Percentiles rank a stretch among this genome's conserved stretches.
These are phyloP conservation scores for Pouteria glomerata DNA, from an alignment of 148 eudicot genomes.

Conservation along the genomic window DNA sequence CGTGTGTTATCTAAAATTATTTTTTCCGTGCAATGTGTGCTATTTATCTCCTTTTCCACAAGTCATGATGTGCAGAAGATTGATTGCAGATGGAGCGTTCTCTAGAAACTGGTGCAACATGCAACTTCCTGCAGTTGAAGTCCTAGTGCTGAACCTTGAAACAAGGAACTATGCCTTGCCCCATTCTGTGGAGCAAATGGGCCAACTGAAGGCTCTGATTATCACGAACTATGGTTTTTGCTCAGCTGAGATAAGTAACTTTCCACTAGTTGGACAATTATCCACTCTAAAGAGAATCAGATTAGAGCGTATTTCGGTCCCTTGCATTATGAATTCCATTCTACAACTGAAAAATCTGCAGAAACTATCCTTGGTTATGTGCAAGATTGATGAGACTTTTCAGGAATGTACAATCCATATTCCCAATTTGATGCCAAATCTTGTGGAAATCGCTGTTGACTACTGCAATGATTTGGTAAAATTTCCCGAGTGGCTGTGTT, in stretches of 20 bases:
- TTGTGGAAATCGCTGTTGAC: slow-evolving; percentile 18
- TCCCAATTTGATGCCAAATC: too few relatives aligned
- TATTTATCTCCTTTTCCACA: neutral
- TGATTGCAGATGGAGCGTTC: slow-evolving; percentile 13
- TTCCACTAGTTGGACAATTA: slow-evolving; percentile 7
- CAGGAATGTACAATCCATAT: neutral
- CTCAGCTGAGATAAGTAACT: too few relatives aligned
- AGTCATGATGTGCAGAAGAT: neutral
- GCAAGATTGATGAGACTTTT: slow-evolving; percentile 15
- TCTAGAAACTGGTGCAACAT: slow-evolving; percentile 15
- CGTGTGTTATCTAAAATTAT: neutral
- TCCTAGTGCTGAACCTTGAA: slow-evolving; percentile 18
- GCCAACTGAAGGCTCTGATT: slow-evolving; percentile 11
- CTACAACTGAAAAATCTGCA: slow-evolving; percentile 15
- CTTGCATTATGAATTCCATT: slow-evolving; percentile 1
- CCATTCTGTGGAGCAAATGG: slow-evolving; percentile 12
- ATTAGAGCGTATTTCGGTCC: slow-evolving; percentile 18
- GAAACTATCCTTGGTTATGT: slow-evolving; percentile 24
- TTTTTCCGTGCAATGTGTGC: neutral
- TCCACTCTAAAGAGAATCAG: slow-evolving; percentile 20
- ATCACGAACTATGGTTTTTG: slow-evolving; percentile 18
- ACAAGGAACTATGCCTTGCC: slow-evolving; percentile 9
- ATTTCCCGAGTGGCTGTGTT: slow-evolving; percentile 15
- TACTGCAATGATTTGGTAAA: slow-evolving; percentile 19
- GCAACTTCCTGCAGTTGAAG: slow-evolving; percentile 17